phyloP scores from a whole-genome alignment of 352 stramenopile genomes.

The Pythium dissimile region DNA sequence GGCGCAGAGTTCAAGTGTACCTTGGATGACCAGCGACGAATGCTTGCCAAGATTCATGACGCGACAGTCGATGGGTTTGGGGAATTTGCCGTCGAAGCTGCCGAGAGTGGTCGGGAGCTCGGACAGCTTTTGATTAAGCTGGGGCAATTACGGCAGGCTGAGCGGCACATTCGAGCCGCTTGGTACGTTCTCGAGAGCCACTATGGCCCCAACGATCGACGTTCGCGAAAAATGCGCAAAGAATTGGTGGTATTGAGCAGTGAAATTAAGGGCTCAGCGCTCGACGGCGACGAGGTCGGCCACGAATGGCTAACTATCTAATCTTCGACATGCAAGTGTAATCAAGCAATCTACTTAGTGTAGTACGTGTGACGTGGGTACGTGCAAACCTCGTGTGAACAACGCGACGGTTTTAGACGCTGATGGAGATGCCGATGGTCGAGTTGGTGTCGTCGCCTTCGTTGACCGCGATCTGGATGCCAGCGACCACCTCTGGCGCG shows the following conservation, averaged over 20 bases:
- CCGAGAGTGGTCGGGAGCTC: constrained; percentile 38
- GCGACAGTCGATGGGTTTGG: constrained; percentile 49
- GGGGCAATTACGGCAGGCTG: constrained; percentile 34
- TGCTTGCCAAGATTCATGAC: constrained; percentile 42
- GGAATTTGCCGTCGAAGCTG: constrained; percentile 60
- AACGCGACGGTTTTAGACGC: too few relatives aligned
- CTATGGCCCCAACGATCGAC: constrained; percentile 50
- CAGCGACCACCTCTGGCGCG: constrained; percentile 1
- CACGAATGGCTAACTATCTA: constrained; percentile 47
- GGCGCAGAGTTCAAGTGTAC: neutral
- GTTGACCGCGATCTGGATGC: constrained; percentile 13
- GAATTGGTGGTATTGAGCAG: constrained; percentile 39
- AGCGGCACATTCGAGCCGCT: constrained; percentile 32
- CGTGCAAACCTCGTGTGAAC: too few relatives aligned
- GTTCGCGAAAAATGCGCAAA: constrained; percentile 37
- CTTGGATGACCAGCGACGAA: constrained; percentile 35
- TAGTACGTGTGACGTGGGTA: too few relatives aligned
- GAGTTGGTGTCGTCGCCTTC: too few relatives aligned
- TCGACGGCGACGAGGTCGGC: constrained; percentile 26
- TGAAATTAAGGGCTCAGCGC: constrained; percentile 25
- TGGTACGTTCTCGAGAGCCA: constrained; percentile 54
- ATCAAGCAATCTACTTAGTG: too few relatives aligned
- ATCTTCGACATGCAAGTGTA: neutral
- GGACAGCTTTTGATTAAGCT: constrained; percentile 36
- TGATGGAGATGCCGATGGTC: too few relatives aligned